Evolutionary conservation across 208 protist species (phyloP), one percentile per base, ranked within the genome.

Genomic region (Crithidia mellificae): DNA sequence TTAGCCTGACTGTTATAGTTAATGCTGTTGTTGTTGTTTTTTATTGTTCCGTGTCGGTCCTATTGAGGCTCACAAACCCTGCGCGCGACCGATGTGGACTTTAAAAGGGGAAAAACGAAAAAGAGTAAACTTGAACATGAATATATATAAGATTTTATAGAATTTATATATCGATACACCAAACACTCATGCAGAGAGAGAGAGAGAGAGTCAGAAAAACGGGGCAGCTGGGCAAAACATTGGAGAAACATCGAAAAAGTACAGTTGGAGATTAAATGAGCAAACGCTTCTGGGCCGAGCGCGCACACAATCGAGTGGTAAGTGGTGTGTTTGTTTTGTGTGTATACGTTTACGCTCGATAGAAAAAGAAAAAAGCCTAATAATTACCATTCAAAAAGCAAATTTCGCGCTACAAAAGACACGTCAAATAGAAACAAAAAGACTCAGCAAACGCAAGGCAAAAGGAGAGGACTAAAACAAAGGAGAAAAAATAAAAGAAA

Each of bases 91-190:
- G 43, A 49, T 20, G 43, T 49, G 7, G 43, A 52, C 34, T n/a
- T n/a, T n/a, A n/a, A n/a, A 64, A 29, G n/a, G 12, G n/a, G 3
- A 38, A 53, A 34, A 51, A 51, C 32, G 34, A 36, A 15, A 64
- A 46, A 34, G 3, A 55, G 7, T 32, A 20, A 55, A 32, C 2
- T 22, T 17, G 17, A 39, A 38, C 6, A 55, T 4, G 6, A 32
- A 39, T 17, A 12, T 17, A 52, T 25, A 30, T 25, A 52, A 55
- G n/a, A 22, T 39, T 49, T 20, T 44, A 41, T 30, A 64, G 9
- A 59, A 57, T 3, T 52, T 52, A 19, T 59, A 25, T 59, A 22
- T 59, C 27, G 17, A 53, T 57, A 57, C 50, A 27, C 6, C 29
- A 57, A 38, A 39, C 4, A 38, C 54, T 68, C 27, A 38, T 20